Conservation (phyloP, 73 alveolate species). For the Tetrahymena thermophila region DNA sequence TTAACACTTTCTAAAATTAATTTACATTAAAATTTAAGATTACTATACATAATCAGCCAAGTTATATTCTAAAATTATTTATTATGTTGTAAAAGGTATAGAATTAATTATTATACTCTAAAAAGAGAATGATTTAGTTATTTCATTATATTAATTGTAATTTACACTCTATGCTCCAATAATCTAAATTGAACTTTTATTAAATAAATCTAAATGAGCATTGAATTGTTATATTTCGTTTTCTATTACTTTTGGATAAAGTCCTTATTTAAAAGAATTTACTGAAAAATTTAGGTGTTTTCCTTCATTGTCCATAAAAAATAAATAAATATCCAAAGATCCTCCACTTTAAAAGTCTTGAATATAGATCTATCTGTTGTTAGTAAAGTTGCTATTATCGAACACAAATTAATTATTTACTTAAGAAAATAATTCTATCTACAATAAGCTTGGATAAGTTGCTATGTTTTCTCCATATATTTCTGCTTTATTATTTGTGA, state of each 20-base stretch:
- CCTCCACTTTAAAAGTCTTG: neutral
- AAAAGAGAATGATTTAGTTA: neutral
- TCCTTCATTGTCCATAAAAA: neutral
- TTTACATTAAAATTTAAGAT: too few species aligned
- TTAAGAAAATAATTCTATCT: neutral
- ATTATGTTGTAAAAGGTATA: neutral
- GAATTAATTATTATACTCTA: neutral
- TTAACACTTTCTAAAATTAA: neutral
- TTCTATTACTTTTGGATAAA: neutral
- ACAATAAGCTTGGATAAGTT: neutral
- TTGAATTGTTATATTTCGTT: neutral
- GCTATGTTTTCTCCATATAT: neutral
- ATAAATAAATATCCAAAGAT: neutral
- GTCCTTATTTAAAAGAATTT: neutral
- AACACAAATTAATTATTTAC: too few species aligned
- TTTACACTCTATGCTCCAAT: neutral
- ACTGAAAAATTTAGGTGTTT: neutral
- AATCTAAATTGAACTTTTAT: neutral
- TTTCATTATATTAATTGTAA: neutral
- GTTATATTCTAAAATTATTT: too few species aligned
- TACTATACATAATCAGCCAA: neutral
- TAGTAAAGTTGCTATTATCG: neutral
- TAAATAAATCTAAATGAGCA: neutral
- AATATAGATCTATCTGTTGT: neutral
- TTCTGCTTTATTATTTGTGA: neutral